Evolutionary conservation across 2,329 filamentous ascomycete species (phyloP).

Genomic region (Ophiocordyceps polyrhachis-furcata): DNA sequence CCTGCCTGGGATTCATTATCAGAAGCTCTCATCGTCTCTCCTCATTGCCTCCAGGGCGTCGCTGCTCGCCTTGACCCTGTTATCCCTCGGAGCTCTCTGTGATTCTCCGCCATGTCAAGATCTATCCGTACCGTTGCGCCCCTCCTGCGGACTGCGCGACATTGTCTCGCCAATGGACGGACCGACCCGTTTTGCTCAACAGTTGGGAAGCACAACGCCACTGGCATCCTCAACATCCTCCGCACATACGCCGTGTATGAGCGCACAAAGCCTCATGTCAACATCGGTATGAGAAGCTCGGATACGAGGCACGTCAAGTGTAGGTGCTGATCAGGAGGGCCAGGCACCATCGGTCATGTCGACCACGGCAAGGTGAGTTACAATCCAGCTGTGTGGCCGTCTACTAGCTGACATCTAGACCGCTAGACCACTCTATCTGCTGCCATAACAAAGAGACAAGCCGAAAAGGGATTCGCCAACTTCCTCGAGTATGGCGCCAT

Average conservation of each 20-base stretch:
- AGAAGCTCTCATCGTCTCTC: conserved; percentile 1
- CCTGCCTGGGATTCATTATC: not conserved
- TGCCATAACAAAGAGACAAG: conserved; percentile 95
- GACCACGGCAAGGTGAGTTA: conserved; percentile 86
- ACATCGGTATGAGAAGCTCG: conserved; percentile 53
- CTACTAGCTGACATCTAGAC: conserved; percentile 3
- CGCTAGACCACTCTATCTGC: conserved; percentile 89
- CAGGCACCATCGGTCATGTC: conserved; percentile 95
- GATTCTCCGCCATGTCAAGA: conserved; percentile 48
- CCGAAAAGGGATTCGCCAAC: conserved; percentile 80
- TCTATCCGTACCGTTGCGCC: conserved; percentile 62
- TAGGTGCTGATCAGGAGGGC: not conserved
- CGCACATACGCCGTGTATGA: conserved; percentile 55
- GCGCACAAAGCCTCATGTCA: conserved; percentile 92
- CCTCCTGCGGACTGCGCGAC: conserved; percentile 65
- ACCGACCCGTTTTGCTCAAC: conserved; percentile 61
- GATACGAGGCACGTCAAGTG: too few relatives aligned
- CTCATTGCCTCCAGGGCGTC: not conserved
- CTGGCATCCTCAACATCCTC: conserved; percentile 45
- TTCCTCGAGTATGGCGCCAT: conserved; percentile 97
- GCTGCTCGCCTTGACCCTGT: conserved; percentile 4
- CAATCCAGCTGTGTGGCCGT: not conserved
- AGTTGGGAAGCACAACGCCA: conserved; percentile 41
- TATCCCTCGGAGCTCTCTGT: conserved; percentile 9
- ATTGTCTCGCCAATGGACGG: conserved; percentile 49